phyloP scores from a whole-genome alignment of 2,329 filamentous ascomycete genomes.

The Fusarium piperis region DNA sequence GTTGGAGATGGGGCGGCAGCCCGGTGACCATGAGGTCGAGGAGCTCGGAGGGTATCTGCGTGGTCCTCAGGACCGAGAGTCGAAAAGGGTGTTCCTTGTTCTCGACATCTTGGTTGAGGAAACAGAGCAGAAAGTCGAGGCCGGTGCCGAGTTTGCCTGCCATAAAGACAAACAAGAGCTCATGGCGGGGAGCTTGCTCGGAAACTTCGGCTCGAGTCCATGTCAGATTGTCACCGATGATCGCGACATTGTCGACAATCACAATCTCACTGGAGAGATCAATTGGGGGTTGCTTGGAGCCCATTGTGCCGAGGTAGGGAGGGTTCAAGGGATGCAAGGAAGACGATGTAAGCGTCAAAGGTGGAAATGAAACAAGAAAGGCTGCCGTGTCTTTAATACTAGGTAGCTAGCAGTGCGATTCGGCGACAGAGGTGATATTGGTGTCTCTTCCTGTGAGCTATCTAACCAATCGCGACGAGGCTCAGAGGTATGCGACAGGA shows the following conservation, averaged over 20 bases:
- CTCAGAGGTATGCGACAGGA: neutral
- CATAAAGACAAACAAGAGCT: conserved; percentile 44
- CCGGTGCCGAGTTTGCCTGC: neutral
- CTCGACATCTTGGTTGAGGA: conserved; percentile 49
- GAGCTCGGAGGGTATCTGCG: conserved; percentile 50
- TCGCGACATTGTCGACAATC: conserved; percentile 30
- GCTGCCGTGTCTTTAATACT: conserved; percentile 18
- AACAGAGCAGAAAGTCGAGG: conserved; percentile 48
- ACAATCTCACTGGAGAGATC: neutral
- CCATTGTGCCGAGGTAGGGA: conserved; percentile 15
- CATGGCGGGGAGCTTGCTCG: conserved; percentile 30
- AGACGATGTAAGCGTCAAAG: neutral
- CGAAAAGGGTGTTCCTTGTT: conserved; percentile 40
- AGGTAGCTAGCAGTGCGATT: neutral
- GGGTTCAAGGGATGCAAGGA: neutral
- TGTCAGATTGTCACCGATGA: conserved; percentile 39
- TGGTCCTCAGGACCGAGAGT: conserved; percentile 42
- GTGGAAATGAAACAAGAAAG: neutral
- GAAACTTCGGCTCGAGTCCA: conserved; percentile 39
- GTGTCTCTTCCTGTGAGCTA: conserved; percentile 1
- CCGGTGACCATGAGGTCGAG: conserved; percentile 48
- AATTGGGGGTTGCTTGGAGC: neutral
- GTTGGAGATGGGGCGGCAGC: conserved; percentile 52
- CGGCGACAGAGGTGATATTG: neutral
- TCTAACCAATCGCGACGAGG: conserved; percentile 20